Base-by-base conservation (phyloP, 108 stramenopile species). In the Craspedostauros australis region DNA sequence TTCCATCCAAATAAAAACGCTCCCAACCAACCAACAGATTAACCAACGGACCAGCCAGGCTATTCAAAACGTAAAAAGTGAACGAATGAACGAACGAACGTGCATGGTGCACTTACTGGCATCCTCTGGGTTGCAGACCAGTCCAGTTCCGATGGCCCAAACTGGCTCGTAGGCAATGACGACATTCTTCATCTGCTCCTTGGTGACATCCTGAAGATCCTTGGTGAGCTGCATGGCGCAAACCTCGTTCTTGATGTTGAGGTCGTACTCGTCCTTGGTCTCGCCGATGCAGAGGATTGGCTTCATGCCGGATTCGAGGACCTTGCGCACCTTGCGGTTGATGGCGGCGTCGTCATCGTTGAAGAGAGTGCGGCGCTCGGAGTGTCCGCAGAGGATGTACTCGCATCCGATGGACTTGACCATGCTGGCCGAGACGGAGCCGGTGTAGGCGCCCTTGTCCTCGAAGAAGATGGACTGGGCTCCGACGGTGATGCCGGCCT, bases 221-320 rank as follows among this genome's bases (percentile, higher is more conserved):
- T 91, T 88, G 62, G 91, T 89, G 46, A 95, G 72, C 70, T 95
- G 94, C 20, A 79, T 74, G 3, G 81, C 86, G 56, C 92, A 91
- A 15, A 94, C 95, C 55, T 88, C 81, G 32, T 86, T 86, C 21
- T 90, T 94, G 45, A 95, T 60, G 64, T 82, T 82, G 30, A 87
- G 87, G 60, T 99, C 96, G 59, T 93, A 92, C 57, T 97, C 91
- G 1, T 73, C 77, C 18, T 95, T 75, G 40, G 77, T 74, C 68
- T 98, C 96, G 32, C 99, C 99, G 54, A 96, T 88, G 77, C 99
- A 99, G 38, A 91, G 79, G 73, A 98, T 90, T 39, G 93, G 94
- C 33, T 66, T 68, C 77, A 99, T 79, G 34, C 94, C 97, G 39
- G 73, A 47, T 39, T 96, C 93, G 46, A 98, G 63, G 25, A 96